These are phyloP conservation scores for Exobasidium cylindrosporum DNA, from an alignment of 1,284 basidiomycete genomes.

Conservation along the genomic window DNA sequence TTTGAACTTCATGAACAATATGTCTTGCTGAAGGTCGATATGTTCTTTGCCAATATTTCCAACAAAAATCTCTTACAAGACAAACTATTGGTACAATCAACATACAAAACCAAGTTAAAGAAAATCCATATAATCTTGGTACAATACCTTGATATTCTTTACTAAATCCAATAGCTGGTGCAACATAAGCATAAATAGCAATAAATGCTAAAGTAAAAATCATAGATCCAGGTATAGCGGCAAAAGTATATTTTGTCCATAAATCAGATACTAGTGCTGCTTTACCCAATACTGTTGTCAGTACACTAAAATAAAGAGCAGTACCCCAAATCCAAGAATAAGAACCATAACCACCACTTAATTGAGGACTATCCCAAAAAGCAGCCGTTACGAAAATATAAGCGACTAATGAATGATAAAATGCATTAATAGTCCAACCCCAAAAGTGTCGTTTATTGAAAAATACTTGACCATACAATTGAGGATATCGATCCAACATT, in stretches of 20 bases:
- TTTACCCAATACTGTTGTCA: constrained; percentile 93
- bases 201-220: constrained; percentile 89
- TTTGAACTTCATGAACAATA: constrained; percentile 85
- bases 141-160: constrained; percentile 76
- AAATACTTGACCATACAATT: constrained; percentile 67
- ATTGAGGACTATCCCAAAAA: constrained; percentile 75
- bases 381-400: constrained; percentile 84
- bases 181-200: constrained; percentile 82
- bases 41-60: constrained; percentile 63
- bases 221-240: constrained; percentile 82
- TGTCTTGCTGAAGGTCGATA: constrained; percentile 89
- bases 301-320: constrained; percentile 77
- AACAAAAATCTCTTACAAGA: constrained; percentile 70
- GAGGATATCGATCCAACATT: constrained; percentile 94
- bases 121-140: constrained; percentile 78
- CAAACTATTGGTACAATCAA: constrained; percentile 84
- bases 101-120: constrained; percentile 84
- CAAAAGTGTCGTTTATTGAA: constrained; percentile 63
- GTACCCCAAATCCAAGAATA: constrained; percentile 99
- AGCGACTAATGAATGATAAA: constrained; percentile 73
- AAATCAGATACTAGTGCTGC: constrained; percentile 94
- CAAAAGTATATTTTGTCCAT: constrained; percentile 99
- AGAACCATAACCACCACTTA: constrained; percentile 73
- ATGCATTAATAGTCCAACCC: constrained; percentile 89
- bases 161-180: constrained; percentile 80